Conservation (phyloP, 352 stramenopile genomes). For the Phytophthora hibernalis region DNA sequence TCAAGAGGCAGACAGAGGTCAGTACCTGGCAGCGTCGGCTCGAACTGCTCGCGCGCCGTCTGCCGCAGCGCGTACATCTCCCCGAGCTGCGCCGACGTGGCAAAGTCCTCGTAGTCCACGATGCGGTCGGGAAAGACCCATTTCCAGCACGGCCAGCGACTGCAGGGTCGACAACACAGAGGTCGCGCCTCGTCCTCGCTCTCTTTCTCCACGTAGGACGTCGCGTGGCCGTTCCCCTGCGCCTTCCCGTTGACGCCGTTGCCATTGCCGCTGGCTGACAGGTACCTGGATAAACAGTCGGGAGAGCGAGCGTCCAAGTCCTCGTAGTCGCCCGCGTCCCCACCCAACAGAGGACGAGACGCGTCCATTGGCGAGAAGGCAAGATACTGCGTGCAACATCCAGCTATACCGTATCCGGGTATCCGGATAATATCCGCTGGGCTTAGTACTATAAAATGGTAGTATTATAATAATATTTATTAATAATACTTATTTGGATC, state of each 20-base stretch:
- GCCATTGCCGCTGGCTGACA: conserved; percentile 22
- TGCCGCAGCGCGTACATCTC: conserved; percentile 69
- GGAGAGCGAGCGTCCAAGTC: conserved; percentile 17
- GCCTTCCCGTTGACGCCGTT: conserved; percentile 14
- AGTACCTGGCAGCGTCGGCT: conserved; percentile 48
- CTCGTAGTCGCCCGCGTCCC: conserved; percentile 42
- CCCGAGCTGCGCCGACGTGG: conserved; percentile 59
- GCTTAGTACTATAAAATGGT: no score
- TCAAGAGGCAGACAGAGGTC: neutral
- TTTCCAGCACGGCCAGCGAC: conserved; percentile 66
- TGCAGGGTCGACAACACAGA: conserved; percentile 39
- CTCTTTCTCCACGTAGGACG: conserved; percentile 32
- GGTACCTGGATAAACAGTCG: conserved; percentile 36
- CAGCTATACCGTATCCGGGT: neutral
- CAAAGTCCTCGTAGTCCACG: conserved; percentile 74
- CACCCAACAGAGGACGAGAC: conserved; percentile 53
- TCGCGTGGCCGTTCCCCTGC: conserved; percentile 20
- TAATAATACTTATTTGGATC: no score
- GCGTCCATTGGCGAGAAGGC: conserved; percentile 45
- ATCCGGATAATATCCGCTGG: no score
- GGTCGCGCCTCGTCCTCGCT: conserved; percentile 20
- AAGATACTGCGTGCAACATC: conserved; percentile 28
- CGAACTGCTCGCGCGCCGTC: conserved; percentile 66
- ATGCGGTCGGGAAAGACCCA: conserved; percentile 67
- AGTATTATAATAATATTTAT: no score